Evolutionary conservation across 2,329 filamentous ascomycete species (phyloP).

Genomic region (Fusarium denticulatum): DNA sequence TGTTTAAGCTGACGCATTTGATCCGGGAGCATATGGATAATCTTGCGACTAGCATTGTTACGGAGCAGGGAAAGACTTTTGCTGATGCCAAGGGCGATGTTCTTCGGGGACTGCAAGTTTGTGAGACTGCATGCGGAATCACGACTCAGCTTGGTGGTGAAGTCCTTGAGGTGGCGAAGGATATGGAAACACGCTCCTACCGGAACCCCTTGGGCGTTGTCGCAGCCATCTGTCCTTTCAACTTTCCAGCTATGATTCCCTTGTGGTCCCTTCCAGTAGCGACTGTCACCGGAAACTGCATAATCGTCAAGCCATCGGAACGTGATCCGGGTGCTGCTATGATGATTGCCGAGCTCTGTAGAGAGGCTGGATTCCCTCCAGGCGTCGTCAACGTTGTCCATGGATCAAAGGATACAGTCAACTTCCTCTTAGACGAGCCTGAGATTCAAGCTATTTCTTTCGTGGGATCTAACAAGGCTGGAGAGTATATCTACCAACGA

Average conservation of each 20-base stretch:
- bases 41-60: conserved; percentile 77
- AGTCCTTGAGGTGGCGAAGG: conserved; percentile 81
- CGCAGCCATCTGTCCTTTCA: conserved; percentile 82
- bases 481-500: conserved; percentile 80
- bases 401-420: conserved; percentile 77
- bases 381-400: conserved; percentile 82
- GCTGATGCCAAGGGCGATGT: conserved; percentile 80
- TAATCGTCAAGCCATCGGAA: conserved; percentile 83
- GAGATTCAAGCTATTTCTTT: conserved; percentile 83
- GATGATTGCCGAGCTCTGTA: conserved; percentile 79
- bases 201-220: conserved; percentile 79
- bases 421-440: conserved; percentile 82
- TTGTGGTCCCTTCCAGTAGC: conserved; percentile 84
- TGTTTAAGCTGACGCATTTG: conserved; percentile 78
- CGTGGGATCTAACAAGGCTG: conserved; percentile 82
- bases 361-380: conserved; percentile 78
- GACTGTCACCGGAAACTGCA: conserved; percentile 79
- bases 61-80: conserved; percentile 83
- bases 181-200: conserved; percentile 85
- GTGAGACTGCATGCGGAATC: conserved; percentile 78
- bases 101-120: conserved; percentile 77
- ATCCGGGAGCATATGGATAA: conserved; percentile 83
- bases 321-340: conserved; percentile 81
- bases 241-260: conserved; percentile 88
- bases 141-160: conserved; percentile 79